Base-by-base conservation (phyloP, 192 early-diverging fungal genomes). In the Coemansia sp. region DNA sequence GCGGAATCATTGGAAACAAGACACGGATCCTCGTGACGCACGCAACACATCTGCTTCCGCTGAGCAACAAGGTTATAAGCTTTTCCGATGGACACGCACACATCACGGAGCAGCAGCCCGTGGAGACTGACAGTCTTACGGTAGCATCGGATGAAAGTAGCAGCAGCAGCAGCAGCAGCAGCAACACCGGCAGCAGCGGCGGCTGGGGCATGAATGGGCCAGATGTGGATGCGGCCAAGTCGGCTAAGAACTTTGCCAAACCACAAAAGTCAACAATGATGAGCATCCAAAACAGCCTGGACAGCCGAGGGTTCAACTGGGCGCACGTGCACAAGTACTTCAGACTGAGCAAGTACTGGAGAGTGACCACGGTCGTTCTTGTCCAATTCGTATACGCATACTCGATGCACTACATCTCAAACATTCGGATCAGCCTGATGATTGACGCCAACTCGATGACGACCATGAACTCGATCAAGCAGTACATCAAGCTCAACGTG, bases 1-100 rank as follows among this genome's bases (percentile, higher is more conserved):
- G 45, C 23, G 78, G 78, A 11, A 16, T 81, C 7, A 15, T 81
- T 6, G 58, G 50, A 9, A 37, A 56, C 41, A 75, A 72, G 44
- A 81, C 72, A 11, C 66, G 78, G 0, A 67, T 75, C 5, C 39
- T 81, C 41, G 78, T 75, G 9, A 81, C 78, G 0, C 72, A 81
- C 71, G 82, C 84, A 10, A 49, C 64, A 4, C 68, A 81, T 40
- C 49, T 76, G 44, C 70, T 81, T 7, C 78, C 78, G 0, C 26
- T 81, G 10, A 61, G 67, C 38, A 63, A 72, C 54, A 70, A 67
- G 44, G 43, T 75, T 9, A 42, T 81, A 49, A 61, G 54, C 0
- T n/a, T 72, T 5, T 19, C 50, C 2, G 43, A 71, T 37, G 73
- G 72, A 7, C 4, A 37, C 5, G 48, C 62, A 6, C 15, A 40